Base-by-base conservation (phyloP, 129 eudicot genomes). In the Dittrichia graveolens region DNA sequence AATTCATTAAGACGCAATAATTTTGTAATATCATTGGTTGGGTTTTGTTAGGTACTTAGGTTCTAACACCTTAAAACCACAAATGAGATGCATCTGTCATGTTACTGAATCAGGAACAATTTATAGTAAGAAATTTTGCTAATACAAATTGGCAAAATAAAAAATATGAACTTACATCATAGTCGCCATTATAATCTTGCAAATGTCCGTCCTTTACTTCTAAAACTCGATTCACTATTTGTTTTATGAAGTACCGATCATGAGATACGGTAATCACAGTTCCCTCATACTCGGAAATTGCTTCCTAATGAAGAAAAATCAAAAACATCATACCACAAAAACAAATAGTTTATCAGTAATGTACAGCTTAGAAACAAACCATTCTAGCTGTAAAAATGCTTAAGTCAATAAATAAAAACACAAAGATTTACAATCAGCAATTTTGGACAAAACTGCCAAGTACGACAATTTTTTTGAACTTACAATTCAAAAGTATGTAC, bases 211-310 rank as follows among this genome's bases (percentile, higher is more conserved):
- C 89, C 76, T 94, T 87, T 10, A 94, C 95, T 86, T 94, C 98
- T 73, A 94, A 77, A 45, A 94, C 98, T 79, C 98, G 78, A 58
- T 94, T 90, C 65, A 94, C 98, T 49, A 94, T 88, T 83, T 86
- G 97, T 68, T 75, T 81, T 75, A 93, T 86, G 74, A 93, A 93
- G 87, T 93, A 93, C 61, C 98, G 87, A 79, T 94, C 96, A 38
- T 94, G 98, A 75, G 98, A 94, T 46, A 94, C 98, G 3, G 98
- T 69, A 46, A 94, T 87, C 46, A 94, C 96, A n/a, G 98, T 90
- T 60, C 98, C 98, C 56, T 75, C 56, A 69, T 94, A 94, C 82
- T 87, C 98, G 19, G 86, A 79, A 58, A 94, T 94, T 57, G 98
- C 98, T 79, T 94, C 98, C 98, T 94, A 72, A 55, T 12, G 43